phyloP scores from a whole-genome alignment of 192 early-diverging fungal species.

The Haplosporangium gracile region DNA sequence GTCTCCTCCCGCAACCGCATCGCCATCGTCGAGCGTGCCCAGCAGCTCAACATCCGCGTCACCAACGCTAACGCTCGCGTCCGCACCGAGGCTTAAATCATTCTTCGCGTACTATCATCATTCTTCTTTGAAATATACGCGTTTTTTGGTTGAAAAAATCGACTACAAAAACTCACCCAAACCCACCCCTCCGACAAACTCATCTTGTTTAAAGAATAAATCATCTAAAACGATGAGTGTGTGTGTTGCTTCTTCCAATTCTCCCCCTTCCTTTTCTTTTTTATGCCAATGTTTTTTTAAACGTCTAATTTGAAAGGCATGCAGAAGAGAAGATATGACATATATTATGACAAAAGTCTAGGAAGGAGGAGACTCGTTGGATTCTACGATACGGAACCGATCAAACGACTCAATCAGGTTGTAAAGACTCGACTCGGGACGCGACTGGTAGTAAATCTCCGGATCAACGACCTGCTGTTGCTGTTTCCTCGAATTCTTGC shows the following conservation, averaged over 20 bases:
- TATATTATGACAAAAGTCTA: not conserved
- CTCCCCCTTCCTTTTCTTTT: not conserved
- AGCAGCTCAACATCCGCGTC: conserved; percentile 97
- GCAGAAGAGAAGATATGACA: not conserved
- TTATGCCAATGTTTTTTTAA: not conserved
- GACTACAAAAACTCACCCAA: not conserved
- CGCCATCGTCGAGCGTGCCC: conserved; percentile 92
- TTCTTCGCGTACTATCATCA: not conserved
- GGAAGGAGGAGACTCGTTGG: not conserved
- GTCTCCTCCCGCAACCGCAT: conserved; percentile 95
- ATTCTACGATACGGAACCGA: conserved; percentile 48
- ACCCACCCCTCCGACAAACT: not conserved
- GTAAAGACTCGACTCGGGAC: conserved; percentile 43
- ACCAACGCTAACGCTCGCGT: conserved; percentile 93
- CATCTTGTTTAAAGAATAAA: conserved; percentile 23
- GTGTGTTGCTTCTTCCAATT: conserved; percentile 22
- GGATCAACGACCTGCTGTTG: not conserved
- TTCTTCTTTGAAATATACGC: not conserved
- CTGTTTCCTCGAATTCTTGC: conserved; percentile 17
- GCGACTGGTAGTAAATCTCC: conserved; percentile 34
- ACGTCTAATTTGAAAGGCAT: not conserved
- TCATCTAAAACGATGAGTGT: conserved; percentile 20
- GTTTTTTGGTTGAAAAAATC: conserved; percentile 10
- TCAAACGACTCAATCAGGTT: conserved; percentile 43
- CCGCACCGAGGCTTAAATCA: conserved; percentile 79